Conservation (phyloP, 2,329 filamentous ascomycete species). For the Emergomyces orientalis region DNA sequence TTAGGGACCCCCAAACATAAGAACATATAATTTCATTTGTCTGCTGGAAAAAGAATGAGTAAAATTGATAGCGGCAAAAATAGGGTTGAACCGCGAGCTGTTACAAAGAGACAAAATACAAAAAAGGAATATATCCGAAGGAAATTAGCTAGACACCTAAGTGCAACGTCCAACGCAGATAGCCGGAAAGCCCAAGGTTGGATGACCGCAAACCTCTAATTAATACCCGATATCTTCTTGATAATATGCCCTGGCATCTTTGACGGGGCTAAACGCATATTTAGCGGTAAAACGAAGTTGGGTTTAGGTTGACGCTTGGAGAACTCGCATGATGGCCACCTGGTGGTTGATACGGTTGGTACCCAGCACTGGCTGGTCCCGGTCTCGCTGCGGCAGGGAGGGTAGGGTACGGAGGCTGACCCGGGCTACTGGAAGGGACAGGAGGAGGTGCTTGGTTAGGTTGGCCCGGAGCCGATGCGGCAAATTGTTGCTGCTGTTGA, state of each 20-base stretch:
- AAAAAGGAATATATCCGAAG: neutral
- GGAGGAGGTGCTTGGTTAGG: slow-evolving; percentile 27
- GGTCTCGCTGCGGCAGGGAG: slow-evolving; percentile 23
- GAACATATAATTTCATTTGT: neutral
- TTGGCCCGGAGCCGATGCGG: slow-evolving; percentile 13
- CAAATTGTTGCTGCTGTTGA: slow-evolving; percentile 23
- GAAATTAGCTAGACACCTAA: neutral
- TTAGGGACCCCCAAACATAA: neutral
- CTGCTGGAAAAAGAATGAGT: neutral
- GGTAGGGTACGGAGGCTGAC: slow-evolving; percentile 27
- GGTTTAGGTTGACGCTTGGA: slow-evolving; percentile 25
- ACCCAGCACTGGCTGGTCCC: slow-evolving; percentile 18
- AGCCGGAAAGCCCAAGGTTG: neutral
- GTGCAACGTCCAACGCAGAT: neutral
- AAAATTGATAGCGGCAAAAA: neutral
- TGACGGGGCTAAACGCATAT: neutral
- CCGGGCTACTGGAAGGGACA: slow-evolving; percentile 25
- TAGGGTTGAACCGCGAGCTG: neutral
- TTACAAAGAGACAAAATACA: neutral
- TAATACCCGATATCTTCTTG: neutral
- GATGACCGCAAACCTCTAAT: neutral
- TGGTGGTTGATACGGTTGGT: slow-evolving; percentile 32
- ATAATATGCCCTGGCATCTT: neutral
- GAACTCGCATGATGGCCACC: slow-evolving; percentile 19
- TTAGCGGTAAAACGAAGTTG: slow-evolving; percentile 32